These are phyloP conservation scores for Tolypocladium nubicola DNA, from an alignment of 2,329 filamentous ascomycete species.

Conservation along the genomic window DNA sequence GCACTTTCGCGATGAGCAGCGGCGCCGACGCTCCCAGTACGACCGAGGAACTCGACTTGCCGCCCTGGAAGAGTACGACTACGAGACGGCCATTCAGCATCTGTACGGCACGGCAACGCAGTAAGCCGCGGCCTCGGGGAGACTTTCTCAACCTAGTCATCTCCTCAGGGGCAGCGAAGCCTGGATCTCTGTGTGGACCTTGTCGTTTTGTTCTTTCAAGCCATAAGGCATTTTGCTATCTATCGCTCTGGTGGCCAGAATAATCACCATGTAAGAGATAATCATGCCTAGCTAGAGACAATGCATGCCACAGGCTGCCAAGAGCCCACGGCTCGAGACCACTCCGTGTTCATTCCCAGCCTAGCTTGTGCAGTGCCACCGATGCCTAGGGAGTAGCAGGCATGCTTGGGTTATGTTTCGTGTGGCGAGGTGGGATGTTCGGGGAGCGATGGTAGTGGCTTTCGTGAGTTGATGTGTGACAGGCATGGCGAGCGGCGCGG, in stretches of 20 bases:
- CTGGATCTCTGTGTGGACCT: neutral
- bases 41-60: constrained; percentile 71
- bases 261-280: constrained; percentile 6
- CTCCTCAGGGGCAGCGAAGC: neutral
- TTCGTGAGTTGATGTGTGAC: constrained; percentile 18
- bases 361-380: neutral
- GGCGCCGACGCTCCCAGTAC: constrained; percentile 65
- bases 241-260: constrained; percentile 6
- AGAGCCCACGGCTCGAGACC: neutral
- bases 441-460: constrained; percentile 25
- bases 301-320: neutral
- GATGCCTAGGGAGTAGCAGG: neutral
- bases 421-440: constrained; percentile 8
- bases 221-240: constrained; percentile 5
- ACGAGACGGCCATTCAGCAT: constrained; percentile 31
- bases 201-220: neutral
- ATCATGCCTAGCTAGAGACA: constrained; percentile 5
- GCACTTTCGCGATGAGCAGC: constrained; percentile 64
- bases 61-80: constrained; percentile 52
- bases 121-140: neutral
- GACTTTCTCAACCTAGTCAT: neutral
- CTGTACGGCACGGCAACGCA: constrained; percentile 18
- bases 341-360: neutral
- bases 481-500: neutral
- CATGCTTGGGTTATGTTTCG: neutral